These are phyloP conservation scores for Calocybe gambosa DNA, from an alignment of 1,284 basidiomycete genomes.

Conservation along the genomic window DNA sequence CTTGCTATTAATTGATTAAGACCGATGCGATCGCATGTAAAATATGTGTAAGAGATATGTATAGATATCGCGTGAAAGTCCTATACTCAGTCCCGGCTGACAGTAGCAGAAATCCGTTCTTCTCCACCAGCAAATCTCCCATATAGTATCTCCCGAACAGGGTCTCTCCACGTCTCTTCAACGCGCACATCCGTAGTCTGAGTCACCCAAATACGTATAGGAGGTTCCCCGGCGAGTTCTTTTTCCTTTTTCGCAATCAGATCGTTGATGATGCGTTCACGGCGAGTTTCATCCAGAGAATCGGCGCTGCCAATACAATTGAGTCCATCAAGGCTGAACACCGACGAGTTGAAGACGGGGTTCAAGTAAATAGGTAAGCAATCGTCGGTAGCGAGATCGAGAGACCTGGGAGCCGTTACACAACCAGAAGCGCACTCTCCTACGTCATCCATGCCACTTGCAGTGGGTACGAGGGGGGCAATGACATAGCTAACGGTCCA, in stretches of 20 bases:
- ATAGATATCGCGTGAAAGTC: no score
- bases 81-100: no score
- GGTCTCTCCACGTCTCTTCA: conserved; percentile 22
- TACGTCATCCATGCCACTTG: background rate
- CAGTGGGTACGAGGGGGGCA: conserved; percentile 13
- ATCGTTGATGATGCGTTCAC: conserved; percentile 18
- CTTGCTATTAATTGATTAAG: no score
- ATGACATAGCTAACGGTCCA: conserved; percentile 19
- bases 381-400: conserved; percentile 17
- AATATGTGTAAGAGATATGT: no score
- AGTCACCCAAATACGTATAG: conserved; percentile 19
- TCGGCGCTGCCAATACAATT: conserved; percentile 21
- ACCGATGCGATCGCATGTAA: no score
- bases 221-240: conserved; percentile 13
- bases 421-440: conserved; percentile 17
- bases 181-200: conserved; percentile 9
- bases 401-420: conserved; percentile 21
- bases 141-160: conserved; percentile 20
- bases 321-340: conserved; percentile 18
- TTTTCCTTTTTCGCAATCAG: conserved; percentile 19
- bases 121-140: background rate
- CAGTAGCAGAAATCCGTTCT: background rate
- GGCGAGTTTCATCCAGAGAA: conserved; percentile 20
- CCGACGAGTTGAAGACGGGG: conserved; percentile 19
- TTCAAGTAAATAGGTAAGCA: conserved; percentile 23